A percentile compares a stretch with the other conserved stretches of the same genome.
phyloP scores from a whole-genome alignment of 495 filamentous ascomycete species.

The Aspergillus leporis region DNA sequence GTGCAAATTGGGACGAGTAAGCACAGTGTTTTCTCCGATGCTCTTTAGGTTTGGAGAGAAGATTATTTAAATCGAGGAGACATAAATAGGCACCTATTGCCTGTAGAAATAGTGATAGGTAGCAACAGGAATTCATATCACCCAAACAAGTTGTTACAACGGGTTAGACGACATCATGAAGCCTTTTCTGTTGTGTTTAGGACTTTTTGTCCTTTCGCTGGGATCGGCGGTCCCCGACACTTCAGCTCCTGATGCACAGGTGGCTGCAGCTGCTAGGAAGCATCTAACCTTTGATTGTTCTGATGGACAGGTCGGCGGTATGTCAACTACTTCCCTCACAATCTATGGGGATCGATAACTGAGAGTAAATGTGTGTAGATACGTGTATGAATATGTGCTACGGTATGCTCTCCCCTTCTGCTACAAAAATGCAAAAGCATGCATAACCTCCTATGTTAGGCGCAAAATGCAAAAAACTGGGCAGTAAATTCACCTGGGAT shows the following conservation, averaged over 20 bases:
- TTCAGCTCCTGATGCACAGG: neutral
- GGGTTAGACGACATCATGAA: neutral
- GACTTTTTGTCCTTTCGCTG: neutral
- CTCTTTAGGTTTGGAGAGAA: neutral
- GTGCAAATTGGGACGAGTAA: neutral
- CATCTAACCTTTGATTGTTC: conserved; percentile 2
- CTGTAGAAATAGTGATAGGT: neutral
- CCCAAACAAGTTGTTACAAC: neutral
- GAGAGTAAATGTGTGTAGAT: neutral
- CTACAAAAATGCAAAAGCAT: neutral
- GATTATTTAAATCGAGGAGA: neutral
- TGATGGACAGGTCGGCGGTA: conserved; percentile 2
- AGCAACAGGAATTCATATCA: neutral
- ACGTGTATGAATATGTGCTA: neutral
- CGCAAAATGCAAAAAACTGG: neutral
- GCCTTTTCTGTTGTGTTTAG: neutral
- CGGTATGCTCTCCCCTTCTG: neutral
- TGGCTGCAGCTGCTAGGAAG: neutral
- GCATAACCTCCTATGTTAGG: neutral
- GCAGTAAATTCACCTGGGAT: conserved; percentile 1
- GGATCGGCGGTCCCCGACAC: conserved; percentile 3
- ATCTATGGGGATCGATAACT: neutral
- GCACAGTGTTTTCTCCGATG: neutral
- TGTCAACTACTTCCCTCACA: neutral
- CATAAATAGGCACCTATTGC: neutral